phyloP scores from a whole-genome alignment of 371 early-diverging fungal species.

The Polyrhizophydium stewartii region DNA sequence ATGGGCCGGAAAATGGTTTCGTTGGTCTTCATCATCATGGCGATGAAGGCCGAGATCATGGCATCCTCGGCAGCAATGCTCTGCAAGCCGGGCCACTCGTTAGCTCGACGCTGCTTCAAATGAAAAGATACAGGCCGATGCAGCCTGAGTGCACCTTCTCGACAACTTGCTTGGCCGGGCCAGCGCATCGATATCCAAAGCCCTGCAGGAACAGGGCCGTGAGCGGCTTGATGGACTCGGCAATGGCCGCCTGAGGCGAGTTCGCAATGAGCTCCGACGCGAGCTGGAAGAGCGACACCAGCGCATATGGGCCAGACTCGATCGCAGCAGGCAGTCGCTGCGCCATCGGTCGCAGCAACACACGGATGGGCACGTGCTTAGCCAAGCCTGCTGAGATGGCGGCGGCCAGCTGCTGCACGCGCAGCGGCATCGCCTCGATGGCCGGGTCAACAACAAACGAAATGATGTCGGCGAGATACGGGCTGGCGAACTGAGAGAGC shows the following conservation, averaged over 20 bases:
- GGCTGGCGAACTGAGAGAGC: background rate
- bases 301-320: background rate
- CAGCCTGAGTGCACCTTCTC: background rate
- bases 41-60: constrained; percentile 69
- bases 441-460: background rate
- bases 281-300: background rate
- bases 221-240: background rate
- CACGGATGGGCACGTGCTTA: background rate
- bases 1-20: constrained; percentile 91
- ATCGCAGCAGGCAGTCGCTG: background rate
- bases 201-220: background rate
- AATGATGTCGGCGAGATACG: constrained; percentile 4
- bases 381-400: background rate
- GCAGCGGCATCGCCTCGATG: background rate
- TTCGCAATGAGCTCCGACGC: background rate
- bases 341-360: background rate
- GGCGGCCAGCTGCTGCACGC: background rate
- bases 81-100: constrained; percentile 2
- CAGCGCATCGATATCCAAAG: constrained; percentile 2
- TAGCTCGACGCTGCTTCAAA: background rate
- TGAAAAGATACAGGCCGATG: constrained; percentile 5
- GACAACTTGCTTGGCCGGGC: background rate
- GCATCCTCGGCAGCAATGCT: constrained; percentile 54
- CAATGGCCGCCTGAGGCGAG: background rate
- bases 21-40: constrained; percentile 83